Conservation (phyloP, 2,329 filamentous ascomycete species). For the Colletotrichum abscissum region DNA sequence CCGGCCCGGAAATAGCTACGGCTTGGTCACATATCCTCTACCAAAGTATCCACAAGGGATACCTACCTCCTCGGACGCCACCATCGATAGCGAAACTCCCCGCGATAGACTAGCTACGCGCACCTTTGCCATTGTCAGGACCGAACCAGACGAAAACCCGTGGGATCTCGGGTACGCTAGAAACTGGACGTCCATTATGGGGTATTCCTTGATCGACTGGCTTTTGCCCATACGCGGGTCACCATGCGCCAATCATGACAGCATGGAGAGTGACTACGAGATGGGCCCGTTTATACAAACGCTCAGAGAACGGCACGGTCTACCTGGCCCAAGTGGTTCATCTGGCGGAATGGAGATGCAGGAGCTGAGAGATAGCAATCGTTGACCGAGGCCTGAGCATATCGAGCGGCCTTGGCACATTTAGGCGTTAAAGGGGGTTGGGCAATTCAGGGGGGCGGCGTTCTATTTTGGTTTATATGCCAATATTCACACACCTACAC, state of each 20-base stretch:
- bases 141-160: conserved; percentile 81
- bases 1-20: conserved; percentile 54
- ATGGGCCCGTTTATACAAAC: conserved; percentile 71
- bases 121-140: conserved; percentile 83
- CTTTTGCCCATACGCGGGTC: conserved; percentile 80
- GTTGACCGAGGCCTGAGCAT: conserved; percentile 12
- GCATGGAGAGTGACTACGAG: conserved; percentile 73
- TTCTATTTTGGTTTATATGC: neutral
- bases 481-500: neutral
- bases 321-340: conserved; percentile 41
- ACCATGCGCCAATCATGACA: conserved; percentile 78
- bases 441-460: neutral
- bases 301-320: conserved; percentile 59
- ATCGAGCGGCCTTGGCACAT: neutral
- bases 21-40: conserved; percentile 70
- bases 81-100: conserved; percentile 19
- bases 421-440: neutral
- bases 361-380: conserved; percentile 24
- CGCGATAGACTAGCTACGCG: conserved; percentile 63
- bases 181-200: conserved; percentile 88
- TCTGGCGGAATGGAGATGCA: conserved; percentile 45
- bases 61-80: conserved; percentile 6
- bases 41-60: conserved; percentile 39
- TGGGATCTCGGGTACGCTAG: conserved; percentile 79
- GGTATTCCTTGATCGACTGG: conserved; percentile 78